A percentile compares a stretch with the other conserved stretches of the same genome.
phyloP scores from a whole-genome alignment of 306 rosid genomes.

The Cercis canadensis region DNA sequence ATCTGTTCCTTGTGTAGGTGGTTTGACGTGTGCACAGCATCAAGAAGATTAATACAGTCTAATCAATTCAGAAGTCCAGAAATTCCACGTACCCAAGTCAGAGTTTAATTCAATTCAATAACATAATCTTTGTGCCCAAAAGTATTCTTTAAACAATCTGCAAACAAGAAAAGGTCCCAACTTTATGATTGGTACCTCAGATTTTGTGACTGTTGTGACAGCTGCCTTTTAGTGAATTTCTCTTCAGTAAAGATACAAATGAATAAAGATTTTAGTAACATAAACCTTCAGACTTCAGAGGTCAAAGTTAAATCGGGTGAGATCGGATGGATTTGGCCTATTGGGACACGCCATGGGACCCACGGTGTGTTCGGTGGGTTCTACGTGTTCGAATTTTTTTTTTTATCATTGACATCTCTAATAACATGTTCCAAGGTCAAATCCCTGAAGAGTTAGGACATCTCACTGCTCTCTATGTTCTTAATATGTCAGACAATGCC shows the following conservation, averaged over 20 bases:
- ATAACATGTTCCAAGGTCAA: not conserved
- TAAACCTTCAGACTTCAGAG: not conserved
- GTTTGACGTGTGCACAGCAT: too few relatives aligned
- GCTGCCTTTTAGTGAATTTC: constrained; percentile 16
- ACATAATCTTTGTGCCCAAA: not conserved
- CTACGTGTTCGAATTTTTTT: too few relatives aligned
- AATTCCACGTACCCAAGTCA: constrained; percentile 26
- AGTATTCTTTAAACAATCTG: not conserved
- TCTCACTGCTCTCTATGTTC: not conserved
- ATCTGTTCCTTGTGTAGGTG: too few relatives aligned
- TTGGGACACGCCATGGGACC: too few relatives aligned
- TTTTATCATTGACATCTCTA: constrained; percentile 22
- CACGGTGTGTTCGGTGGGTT: too few relatives aligned
- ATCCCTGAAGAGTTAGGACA: not conserved
- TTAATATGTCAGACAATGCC: constrained; percentile 29
- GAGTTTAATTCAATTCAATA: constrained; percentile 26
- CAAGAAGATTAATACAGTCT: constrained; percentile 1
- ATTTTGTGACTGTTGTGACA: constrained; percentile 51
- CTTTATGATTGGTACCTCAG: constrained; percentile 61
- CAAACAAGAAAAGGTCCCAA: constrained; percentile 20
- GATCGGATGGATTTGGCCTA: too few relatives aligned
- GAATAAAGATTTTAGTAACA: too few relatives aligned
- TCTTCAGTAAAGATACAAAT: not conserved
- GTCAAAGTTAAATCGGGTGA: not conserved
- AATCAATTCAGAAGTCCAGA: constrained; percentile 31